These are phyloP conservation scores for Suhomyces sp. DNA, from an alignment of 805 yeast genomes.

Conservation along the genomic window DNA sequence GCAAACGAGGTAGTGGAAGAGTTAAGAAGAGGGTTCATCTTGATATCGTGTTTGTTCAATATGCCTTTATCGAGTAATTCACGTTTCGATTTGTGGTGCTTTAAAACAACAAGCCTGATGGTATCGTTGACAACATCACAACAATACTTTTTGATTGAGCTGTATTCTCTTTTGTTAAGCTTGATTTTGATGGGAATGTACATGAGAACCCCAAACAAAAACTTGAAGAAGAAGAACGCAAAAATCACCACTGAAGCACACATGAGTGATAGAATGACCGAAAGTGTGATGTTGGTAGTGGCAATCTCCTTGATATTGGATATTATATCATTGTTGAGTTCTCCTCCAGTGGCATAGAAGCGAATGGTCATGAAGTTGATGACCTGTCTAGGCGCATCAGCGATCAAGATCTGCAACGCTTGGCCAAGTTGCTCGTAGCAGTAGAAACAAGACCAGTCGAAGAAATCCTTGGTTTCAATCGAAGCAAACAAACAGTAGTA, in stretches of 20 bases:
- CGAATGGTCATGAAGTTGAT: conserved; percentile 70
- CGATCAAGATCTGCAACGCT: conserved; percentile 59
- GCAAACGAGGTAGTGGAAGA: conserved; percentile 15
- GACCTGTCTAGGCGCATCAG: conserved; percentile 86
- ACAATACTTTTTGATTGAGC: conserved; percentile 58
- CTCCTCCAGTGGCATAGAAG: conserved; percentile 49
- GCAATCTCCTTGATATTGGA: conserved; percentile 56
- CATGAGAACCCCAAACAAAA: conserved; percentile 51
- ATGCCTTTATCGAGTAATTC: conserved; percentile 32
- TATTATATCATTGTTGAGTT: conserved; percentile 36
- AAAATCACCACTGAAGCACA: conserved; percentile 70
- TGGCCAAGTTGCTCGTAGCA: conserved; percentile 64
- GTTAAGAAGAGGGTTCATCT: conserved; percentile 26
- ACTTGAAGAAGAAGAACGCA: conserved; percentile 60
- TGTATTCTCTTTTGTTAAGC: conserved; percentile 33
- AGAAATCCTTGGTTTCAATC: conserved; percentile 58
- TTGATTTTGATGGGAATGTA: conserved; percentile 51
- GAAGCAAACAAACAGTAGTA: conserved; percentile 71
- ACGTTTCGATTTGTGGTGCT: conserved; percentile 35
- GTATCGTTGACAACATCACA: conserved; percentile 56
- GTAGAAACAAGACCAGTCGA: conserved; percentile 66
- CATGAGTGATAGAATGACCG: conserved; percentile 74
- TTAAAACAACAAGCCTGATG: conserved; percentile 50
- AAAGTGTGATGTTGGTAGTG: conserved; percentile 57
- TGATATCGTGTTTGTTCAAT: conserved; percentile 21